Evolutionary conservation across 2,329 filamentous ascomycete species (phyloP), one percentile per base, ranked within the genome.

Genomic region (Ophiocordyceps sinensis): DNA sequence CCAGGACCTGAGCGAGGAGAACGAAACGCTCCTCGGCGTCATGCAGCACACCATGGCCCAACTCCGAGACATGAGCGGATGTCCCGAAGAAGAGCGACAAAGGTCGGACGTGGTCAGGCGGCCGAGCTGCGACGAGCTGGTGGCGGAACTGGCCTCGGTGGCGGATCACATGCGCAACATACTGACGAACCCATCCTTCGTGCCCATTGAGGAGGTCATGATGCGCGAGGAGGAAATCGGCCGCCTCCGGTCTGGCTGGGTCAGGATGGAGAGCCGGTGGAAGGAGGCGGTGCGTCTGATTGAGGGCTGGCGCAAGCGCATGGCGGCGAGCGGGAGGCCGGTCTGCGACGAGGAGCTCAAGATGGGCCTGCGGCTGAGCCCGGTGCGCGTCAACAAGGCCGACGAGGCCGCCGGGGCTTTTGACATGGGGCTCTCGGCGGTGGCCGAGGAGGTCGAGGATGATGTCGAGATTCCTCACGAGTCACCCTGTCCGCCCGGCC

Each of bases 181-280:
- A 31, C 69, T 98, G 36, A 95, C 87, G 9, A 96, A 96, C 54
- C 91, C 91, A 1, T 94, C 88, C 3, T 98, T 96, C 57, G 91
- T 95, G 13, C 85, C 89, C 0, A 77, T 96, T 19, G 91, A 96
- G 52, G 91, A 96, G 58, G 86, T 98, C 2, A 81, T 93, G 54
- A 65, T 87, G n/a, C 78, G 89, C 41, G 89, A 98, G 48, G 82
- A 93, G 44, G 88, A 95, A 57, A 96, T 98, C 48, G 71, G 74
- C 40, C 75, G 85, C 40, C 68, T 98, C 38, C 78, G 85, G 41
- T 76, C 82, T 42, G 86, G 88, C 14, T 94, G 89, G 82, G 84
- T 93, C 57, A 87, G 83, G 61, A 94, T 96, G 85, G 88, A 96
- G 59, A 73, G 68, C 19, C 76, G 87, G 40, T 94, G 91, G 86